Evolutionary conservation across 73 alveolate genomes (phyloP), one percentile per base, ranked within the genome.

Genomic region (Paramecium sexaurelia): DNA sequence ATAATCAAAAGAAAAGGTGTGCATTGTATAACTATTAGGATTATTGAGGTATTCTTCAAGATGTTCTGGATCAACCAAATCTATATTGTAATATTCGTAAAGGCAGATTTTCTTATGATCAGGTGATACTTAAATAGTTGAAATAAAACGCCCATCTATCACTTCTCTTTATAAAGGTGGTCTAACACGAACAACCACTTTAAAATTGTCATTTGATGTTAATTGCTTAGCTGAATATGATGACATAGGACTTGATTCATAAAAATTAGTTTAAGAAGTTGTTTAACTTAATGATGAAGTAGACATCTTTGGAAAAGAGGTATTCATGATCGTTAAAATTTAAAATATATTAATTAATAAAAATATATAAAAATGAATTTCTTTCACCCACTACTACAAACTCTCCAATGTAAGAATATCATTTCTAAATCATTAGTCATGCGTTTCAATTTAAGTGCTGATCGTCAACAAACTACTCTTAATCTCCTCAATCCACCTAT

Each of bases 131-230:
- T 88, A 29, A 15, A 88, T 85, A 11, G 94, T 88, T 15, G 91
- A 68, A 0, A 88, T 69, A 66, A 88, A 88, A 39, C 95, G 82
- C 7, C 94, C 94, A 88, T 88, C 96, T 57, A 91, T 96, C 29
- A 96, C 95, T 90, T 99, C 99, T 56, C 99, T 95, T 1, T 98
- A 98, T 55, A 99, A 96, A 10, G 99, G 99, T 6, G 99, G 99
- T 33, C 99, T 94, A 9, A 99, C 99, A 36, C 99, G 92, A 2
- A 99, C 97, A 91, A 98, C 99, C n/a, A 98, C 99, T 90, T 97
- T 98, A 95, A 98, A 98, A 94, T 98, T 98, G 56, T 97, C 99
- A 40, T 57, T 88, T 5, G 55, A 33, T 8, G 85, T 88, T 69
- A 27, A 88, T 26, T 75, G 91, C 32, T 37, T 78, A 20, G 29